A percentile compares a stretch with the other conserved stretches of the same genome.
Conservation (phyloP, 768 basidiomycete genomes). For the Tulasnella sp. region DNA sequence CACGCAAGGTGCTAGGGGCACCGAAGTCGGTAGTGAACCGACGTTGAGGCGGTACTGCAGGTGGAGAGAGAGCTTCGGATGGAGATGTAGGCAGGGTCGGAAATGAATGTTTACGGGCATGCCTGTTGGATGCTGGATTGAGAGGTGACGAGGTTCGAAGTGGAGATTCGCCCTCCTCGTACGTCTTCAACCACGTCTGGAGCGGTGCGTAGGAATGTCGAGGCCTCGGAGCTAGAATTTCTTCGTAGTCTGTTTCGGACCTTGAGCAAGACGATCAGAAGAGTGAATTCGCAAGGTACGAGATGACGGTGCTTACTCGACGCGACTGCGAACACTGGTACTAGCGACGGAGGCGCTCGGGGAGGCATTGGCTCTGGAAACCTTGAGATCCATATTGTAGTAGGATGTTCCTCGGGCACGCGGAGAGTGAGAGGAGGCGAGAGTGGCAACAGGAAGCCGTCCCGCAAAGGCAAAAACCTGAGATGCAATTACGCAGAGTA, state of each 20-base stretch:
- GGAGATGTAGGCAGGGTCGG: constrained; percentile 5
- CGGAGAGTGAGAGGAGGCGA: not conserved
- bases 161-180: not conserved
- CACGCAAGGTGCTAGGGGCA: constrained; percentile 1
- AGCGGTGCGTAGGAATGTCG: constrained; percentile 14
- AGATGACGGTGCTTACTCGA: constrained; percentile 11
- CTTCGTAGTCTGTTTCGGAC: constrained; percentile 19
- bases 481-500: not conserved
- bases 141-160: constrained; percentile 12
- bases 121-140: constrained; percentile 4
- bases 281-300: constrained; percentile 2
- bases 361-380: not conserved
- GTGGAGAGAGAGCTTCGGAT: not conserved
- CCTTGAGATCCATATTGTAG: not conserved
- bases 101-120: constrained; percentile 1
- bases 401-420: not conserved
- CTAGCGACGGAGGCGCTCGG: constrained; percentile 14
- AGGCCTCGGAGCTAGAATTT: constrained; percentile 13
- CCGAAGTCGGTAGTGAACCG: not conserved
- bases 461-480: not conserved
- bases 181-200: constrained; percentile 15
- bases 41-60: no score
- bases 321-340: constrained; percentile 16
- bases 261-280: not conserved
- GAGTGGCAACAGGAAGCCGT: not conserved